Conservation (phyloP, 176 grass and related monocot genomes). For the Bolboschoenus planiculmis region DNA sequence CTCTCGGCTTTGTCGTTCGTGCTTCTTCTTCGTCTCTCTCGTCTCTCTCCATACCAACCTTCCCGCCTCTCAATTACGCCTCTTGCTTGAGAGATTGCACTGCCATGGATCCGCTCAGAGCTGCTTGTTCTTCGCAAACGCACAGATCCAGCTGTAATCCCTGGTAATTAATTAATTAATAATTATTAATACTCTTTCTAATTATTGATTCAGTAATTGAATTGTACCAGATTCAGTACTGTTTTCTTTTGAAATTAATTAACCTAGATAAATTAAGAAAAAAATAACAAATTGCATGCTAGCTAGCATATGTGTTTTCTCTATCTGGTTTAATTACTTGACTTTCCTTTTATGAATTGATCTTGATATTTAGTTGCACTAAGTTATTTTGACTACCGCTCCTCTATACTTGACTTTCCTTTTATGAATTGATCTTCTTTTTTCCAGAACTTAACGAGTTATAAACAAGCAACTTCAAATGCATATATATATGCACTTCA, state of each 20-base stretch:
- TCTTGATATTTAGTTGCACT: not conserved
- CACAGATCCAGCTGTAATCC: constrained; percentile 24
- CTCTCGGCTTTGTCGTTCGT: not conserved
- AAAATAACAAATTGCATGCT: too few relatives aligned
- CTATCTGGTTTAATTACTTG: not conserved
- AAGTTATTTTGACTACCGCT: not conserved
- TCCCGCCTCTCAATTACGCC: not conserved
- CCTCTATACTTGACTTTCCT: not conserved
- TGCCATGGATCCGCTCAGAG: not conserved
- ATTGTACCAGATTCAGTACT: not conserved
- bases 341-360: not conserved
- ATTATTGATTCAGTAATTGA: not conserved
- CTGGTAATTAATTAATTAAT: constrained; percentile 21
- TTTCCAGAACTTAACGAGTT: not conserved
- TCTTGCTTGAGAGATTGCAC: constrained; percentile 19
- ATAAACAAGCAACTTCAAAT: not conserved
- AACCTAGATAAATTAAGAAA: not conserved
- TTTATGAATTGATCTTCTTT: too few relatives aligned
- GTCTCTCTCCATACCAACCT: constrained; percentile 6
- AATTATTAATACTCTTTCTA: not conserved
- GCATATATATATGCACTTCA: not conserved
- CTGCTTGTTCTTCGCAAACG: constrained; percentile 2
- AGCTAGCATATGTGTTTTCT: not conserved
- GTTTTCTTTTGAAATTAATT: not conserved
- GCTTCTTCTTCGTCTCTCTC: not conserved